phyloP scores from a whole-genome alignment of 805 yeast genomes.

The Scheffersomyces ergatensis region DNA sequence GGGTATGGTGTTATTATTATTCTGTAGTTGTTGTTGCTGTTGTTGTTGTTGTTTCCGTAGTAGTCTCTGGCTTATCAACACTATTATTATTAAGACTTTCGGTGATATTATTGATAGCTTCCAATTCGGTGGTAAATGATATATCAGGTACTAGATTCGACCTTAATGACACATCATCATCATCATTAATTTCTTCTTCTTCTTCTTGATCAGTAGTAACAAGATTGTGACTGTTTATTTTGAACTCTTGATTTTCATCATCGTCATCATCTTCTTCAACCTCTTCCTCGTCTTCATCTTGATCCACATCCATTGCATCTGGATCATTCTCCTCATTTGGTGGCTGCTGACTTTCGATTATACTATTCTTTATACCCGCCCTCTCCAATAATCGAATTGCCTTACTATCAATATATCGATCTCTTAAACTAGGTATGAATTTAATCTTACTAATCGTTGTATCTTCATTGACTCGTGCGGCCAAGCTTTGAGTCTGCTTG shows the following conservation, averaged over 20 bases:
- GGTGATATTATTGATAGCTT: background rate
- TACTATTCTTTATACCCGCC: slow-evolving; percentile 14
- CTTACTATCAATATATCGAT: slow-evolving; percentile 38
- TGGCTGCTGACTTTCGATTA: background rate
- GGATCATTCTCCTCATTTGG: background rate
- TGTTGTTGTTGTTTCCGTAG: too few species aligned
- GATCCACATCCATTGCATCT: background rate
- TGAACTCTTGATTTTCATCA: background rate
- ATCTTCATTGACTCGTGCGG: slow-evolving; percentile 21
- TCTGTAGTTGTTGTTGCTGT: too few species aligned
- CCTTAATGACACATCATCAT: background rate
- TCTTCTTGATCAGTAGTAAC: background rate
- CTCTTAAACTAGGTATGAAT: slow-evolving; percentile 32
- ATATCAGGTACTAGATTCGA: background rate
- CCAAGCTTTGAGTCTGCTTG: slow-evolving; percentile 22
- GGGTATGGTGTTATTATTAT: too few species aligned
- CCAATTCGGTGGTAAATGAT: background rate
- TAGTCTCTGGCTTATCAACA: too few species aligned
- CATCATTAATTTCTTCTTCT: background rate
- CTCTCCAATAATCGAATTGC: slow-evolving; percentile 28
- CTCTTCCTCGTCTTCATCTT: background rate
- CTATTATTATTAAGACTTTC: background rate
- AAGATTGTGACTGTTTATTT: background rate
- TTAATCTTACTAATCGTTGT: slow-evolving; percentile 15
- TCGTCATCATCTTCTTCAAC: background rate